Percentiles rank a stretch among this genome's conserved stretches.
Evolutionary conservation across 305 asterid species (phyloP).

Genomic region (Solanum hybrid): DNA sequence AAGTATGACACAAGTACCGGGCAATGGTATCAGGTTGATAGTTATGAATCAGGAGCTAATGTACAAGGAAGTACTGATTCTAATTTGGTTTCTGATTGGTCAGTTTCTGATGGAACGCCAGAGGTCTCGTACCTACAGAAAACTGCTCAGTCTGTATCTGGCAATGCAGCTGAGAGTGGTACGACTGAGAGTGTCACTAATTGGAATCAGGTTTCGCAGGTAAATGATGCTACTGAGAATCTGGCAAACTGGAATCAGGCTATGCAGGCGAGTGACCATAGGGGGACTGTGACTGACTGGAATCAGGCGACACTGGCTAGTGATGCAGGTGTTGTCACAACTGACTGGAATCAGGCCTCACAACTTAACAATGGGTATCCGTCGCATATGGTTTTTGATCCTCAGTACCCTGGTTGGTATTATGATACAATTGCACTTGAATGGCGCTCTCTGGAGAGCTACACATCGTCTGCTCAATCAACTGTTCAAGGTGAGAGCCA

Average conservation of each 20-base stretch:
- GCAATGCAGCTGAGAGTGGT: slow-evolving; percentile 45
- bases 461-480: slow-evolving; percentile 37
- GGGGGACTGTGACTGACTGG: slow-evolving; percentile 33
- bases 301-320: slow-evolving; percentile 34
- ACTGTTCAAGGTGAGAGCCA: slow-evolving; percentile 38
- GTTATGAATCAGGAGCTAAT: slow-evolving; percentile 31
- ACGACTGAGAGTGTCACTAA: slow-evolving; percentile 41
- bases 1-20: slow-evolving; percentile 58
- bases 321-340: slow-evolving; percentile 24
- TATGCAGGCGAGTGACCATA: slow-evolving; percentile 11
- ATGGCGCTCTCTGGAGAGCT: slow-evolving; percentile 64
- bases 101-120: slow-evolving; percentile 22
- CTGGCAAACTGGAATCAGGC: slow-evolving; percentile 34
- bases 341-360: slow-evolving; percentile 54
- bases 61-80: slow-evolving; percentile 22
- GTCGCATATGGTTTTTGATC: slow-evolving; percentile 86
- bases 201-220: slow-evolving; percentile 56
- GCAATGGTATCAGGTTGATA: slow-evolving; percentile 83
- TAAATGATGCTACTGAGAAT: slow-evolving; percentile 22
- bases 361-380: slow-evolving; percentile 58
- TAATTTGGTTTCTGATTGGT: slow-evolving; percentile 2
- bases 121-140: slow-evolving; percentile 73
- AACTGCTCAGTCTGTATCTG: slow-evolving; percentile 45
- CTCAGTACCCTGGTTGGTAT: slow-evolving; percentile 91
- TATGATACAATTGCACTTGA: slow-evolving; percentile 67